A percentile compares a stretch with the other conserved stretches of the same genome.
These are phyloP conservation scores for Cadophora gregata DNA, from an alignment of 2,329 filamentous ascomycete genomes.

Conservation along the genomic window DNA sequence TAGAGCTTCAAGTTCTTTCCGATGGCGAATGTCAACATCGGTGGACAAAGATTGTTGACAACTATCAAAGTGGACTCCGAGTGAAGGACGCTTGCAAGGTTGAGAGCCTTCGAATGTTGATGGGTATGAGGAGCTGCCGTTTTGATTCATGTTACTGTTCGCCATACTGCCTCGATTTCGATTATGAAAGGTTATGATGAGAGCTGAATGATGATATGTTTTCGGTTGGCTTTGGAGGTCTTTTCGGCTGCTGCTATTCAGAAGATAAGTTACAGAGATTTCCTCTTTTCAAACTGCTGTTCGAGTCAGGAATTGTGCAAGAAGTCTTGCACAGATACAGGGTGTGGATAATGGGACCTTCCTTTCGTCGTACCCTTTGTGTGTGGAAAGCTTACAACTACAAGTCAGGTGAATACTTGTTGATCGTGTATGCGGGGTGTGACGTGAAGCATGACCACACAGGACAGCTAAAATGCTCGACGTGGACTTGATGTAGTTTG, in stretches of 20 bases:
- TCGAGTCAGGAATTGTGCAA: background rate
- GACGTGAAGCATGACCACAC: background rate
- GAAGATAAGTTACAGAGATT: background rate
- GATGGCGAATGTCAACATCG: background rate
- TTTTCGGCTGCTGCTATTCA: background rate
- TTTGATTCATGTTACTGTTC: background rate
- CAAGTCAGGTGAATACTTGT: background rate
- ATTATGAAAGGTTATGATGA: background rate
- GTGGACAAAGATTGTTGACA: background rate
- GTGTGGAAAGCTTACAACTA: background rate
- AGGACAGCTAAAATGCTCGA: background rate
- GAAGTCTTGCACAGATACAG: background rate
- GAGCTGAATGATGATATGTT: background rate
- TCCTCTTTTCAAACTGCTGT: background rate
- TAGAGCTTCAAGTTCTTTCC: background rate
- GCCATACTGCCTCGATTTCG: background rate
- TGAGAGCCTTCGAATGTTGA: background rate
- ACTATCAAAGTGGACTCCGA: background rate
- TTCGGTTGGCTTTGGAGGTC: background rate
- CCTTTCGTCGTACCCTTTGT: too few species aligned
- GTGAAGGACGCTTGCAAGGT: background rate
- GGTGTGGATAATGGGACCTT: background rate
- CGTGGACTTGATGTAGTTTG: background rate
- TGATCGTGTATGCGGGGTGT: background rate
- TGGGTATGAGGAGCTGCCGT: background rate